These are phyloP conservation scores for Fraxinus angustifolia DNA, from an alignment of 305 asterid species.

Conservation along the genomic window DNA sequence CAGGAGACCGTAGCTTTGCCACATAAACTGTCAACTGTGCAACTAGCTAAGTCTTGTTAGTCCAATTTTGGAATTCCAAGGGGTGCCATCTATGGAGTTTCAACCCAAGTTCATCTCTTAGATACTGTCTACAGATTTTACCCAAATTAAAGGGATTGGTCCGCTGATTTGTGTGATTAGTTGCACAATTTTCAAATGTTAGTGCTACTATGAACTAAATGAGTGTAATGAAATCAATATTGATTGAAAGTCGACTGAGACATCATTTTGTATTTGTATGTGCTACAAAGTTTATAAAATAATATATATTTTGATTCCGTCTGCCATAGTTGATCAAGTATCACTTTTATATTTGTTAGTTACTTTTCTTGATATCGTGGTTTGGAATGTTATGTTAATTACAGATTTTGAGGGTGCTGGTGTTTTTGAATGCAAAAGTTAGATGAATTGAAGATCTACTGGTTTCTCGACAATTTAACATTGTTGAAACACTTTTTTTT, in stretches of 20 bases:
- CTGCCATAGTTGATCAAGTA: background rate
- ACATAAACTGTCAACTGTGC: slow-evolving; percentile 41
- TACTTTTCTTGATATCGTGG: background rate
- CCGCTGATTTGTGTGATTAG: slow-evolving; percentile 2
- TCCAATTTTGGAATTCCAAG: slow-evolving; percentile 25
- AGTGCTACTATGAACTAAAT: background rate
- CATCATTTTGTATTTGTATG: background rate
- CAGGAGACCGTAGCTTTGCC: slow-evolving; percentile 95
- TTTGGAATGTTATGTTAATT: background rate
- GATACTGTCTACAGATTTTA: background rate
- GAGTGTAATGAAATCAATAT: background rate
- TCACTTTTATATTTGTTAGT: background rate
- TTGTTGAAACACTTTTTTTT: background rate
- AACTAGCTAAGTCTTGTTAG: background rate
- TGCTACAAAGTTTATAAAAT: background rate
- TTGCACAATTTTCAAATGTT: slow-evolving; percentile 6
- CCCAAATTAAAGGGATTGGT: background rate
- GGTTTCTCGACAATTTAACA: background rate
- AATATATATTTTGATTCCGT: background rate
- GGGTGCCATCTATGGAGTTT: slow-evolving; percentile 2
- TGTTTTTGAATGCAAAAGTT: background rate
- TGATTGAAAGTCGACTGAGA: background rate
- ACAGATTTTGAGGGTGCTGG: background rate
- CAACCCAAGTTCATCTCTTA: background rate
- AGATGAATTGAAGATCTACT: background rate